Conservation (phyloP, 352 stramenopile species). For the Phytophthora citricola region DNA sequence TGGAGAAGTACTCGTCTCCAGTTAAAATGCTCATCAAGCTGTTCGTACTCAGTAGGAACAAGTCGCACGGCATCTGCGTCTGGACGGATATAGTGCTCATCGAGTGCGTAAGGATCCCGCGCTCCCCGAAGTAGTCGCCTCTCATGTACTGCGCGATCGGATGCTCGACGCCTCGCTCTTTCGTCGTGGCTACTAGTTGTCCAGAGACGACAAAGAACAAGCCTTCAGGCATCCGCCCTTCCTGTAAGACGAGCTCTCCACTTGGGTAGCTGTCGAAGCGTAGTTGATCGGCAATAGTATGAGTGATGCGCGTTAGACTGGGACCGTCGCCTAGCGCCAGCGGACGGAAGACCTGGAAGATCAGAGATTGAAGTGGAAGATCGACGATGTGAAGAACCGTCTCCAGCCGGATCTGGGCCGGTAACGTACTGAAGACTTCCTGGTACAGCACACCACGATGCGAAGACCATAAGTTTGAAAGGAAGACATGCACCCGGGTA, state of each 20-base stretch:
- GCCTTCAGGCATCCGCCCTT: constrained; percentile 49
- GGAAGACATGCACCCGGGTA: constrained; percentile 52
- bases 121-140: constrained; percentile 62
- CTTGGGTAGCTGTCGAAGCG: constrained; percentile 64
- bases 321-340: not conserved
- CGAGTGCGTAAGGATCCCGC: constrained; percentile 47
- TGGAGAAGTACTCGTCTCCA: constrained; percentile 26
- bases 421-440: constrained; percentile 53
- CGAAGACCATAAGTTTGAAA: constrained; percentile 65
- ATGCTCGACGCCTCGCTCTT: not conserved
- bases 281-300: not conserved
- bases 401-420: constrained; percentile 49
- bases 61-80: constrained; percentile 55
- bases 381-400: constrained; percentile 58
- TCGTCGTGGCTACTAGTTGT: constrained; percentile 36
- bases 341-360: not conserved
- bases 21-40: constrained; percentile 18
- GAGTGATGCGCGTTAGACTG: not conserved
- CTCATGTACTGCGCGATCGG: constrained; percentile 18
- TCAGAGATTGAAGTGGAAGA: not conserved
- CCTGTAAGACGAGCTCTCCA: constrained; percentile 51
- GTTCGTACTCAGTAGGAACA: constrained; percentile 52
- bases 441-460: constrained; percentile 65
- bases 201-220: constrained; percentile 74
- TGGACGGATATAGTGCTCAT: constrained; percentile 54